These are phyloP conservation scores for Plasmodium sp. DNA, from an alignment of 169 alveolate species.

Conservation along the genomic window DNA sequence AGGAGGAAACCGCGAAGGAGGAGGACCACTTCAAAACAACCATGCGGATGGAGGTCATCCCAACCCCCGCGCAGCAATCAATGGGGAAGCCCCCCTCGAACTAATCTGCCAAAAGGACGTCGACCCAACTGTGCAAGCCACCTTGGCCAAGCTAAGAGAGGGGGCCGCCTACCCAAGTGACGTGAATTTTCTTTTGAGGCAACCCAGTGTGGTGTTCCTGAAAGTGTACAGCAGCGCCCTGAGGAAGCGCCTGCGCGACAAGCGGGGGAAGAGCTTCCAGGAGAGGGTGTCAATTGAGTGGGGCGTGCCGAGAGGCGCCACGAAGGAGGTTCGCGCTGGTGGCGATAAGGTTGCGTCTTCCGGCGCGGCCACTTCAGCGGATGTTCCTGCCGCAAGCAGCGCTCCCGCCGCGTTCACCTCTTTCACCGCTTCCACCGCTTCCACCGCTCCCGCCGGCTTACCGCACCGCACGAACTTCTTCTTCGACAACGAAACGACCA, in stretches of 20 bases:
- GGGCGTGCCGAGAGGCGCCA: neutral
- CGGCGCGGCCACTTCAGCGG: neutral
- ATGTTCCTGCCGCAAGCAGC: neutral
- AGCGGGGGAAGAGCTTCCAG: neutral
- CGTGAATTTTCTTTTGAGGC: neutral
- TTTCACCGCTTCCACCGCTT: too few species aligned
- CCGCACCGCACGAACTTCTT: neutral
- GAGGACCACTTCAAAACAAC: neutral
- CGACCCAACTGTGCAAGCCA: neutral
- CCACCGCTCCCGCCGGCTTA: neutral
- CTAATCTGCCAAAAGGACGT: neutral
- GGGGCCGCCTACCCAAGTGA: neutral
- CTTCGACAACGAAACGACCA: constrained; percentile 49
- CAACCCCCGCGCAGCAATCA: neutral
- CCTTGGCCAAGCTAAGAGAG: neutral
- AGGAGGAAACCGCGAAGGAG: neutral
- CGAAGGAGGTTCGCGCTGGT: neutral
- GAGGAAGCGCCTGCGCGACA: neutral
- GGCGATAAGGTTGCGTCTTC: neutral
- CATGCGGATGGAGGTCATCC: neutral
- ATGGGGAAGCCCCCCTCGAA: neutral
- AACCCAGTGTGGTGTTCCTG: constrained; percentile 4
- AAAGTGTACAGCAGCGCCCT: neutral
- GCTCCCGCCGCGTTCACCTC: too few species aligned
- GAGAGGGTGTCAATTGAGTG: neutral